A percentile compares a stretch with the other conserved stretches of the same genome.
These are phyloP conservation scores for Ganoderma lingzhi DNA, from an alignment of 1,284 basidiomycete genomes.

Conservation along the genomic window DNA sequence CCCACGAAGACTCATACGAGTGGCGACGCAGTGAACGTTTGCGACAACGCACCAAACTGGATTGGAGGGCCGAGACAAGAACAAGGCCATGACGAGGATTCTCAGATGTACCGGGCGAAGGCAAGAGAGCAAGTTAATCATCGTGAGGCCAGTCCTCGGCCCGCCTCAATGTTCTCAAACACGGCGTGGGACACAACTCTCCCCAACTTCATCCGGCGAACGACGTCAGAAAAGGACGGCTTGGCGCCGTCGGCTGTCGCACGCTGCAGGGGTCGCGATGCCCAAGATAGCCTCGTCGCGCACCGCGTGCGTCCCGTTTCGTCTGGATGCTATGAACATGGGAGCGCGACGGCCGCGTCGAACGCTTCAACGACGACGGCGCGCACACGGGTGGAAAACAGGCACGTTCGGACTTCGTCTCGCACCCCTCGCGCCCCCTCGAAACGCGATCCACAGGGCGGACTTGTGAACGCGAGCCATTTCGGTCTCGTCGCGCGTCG, in stretches of 20 bases:
- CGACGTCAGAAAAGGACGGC: slow-evolving; percentile 7
- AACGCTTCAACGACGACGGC: slow-evolving; percentile 11
- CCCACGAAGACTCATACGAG: slow-evolving; percentile 4
- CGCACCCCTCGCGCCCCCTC: slow-evolving; percentile 15
- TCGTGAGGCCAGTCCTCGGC: slow-evolving; percentile 4
- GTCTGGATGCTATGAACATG: slow-evolving; percentile 14
- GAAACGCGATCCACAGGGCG: slow-evolving; percentile 17
- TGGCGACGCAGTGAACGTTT: slow-evolving; percentile 9
- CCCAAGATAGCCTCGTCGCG: slow-evolving; percentile 17
- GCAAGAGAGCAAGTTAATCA: not conserved
- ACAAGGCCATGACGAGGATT: not conserved
- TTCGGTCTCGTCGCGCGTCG: slow-evolving; percentile 3
- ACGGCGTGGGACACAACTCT: not conserved
- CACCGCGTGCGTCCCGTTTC: slow-evolving; percentile 9
- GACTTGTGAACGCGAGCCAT: slow-evolving; percentile 22
- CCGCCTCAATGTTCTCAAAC: not conserved
- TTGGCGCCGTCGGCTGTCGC: slow-evolving; percentile 20
- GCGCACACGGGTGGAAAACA: slow-evolving; percentile 15
- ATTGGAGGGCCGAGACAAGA: not conserved
- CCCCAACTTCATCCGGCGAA: not conserved
- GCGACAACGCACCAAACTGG: not conserved
- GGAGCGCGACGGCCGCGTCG: slow-evolving; percentile 15
- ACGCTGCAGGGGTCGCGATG: slow-evolving; percentile 27
- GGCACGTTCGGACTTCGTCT: slow-evolving; percentile 1
- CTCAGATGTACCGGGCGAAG: not conserved